A percentile compares a stretch with the other conserved stretches of the same genome.
Evolutionary conservation across 2,329 filamentous ascomycete genomes (phyloP).

Genomic region (Sphaerulina populicola): DNA sequence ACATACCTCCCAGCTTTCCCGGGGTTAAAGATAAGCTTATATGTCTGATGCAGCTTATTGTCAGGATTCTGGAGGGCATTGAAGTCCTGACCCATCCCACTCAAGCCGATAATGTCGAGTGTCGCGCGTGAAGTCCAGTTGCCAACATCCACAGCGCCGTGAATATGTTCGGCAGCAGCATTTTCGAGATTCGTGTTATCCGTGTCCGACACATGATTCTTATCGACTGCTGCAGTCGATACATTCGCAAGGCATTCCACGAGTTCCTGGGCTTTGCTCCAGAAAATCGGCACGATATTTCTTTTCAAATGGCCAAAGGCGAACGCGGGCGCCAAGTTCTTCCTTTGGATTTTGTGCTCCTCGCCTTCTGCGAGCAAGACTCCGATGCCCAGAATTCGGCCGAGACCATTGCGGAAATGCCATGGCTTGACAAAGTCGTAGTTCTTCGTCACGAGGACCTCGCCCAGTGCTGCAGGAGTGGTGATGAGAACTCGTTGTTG

Average conservation of each 20-base stretch:
- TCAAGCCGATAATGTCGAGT: slow-evolving; percentile 51
- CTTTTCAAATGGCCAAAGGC: slow-evolving; percentile 43
- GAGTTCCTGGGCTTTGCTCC: slow-evolving; percentile 42
- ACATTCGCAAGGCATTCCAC: slow-evolving; percentile 28
- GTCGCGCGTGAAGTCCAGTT: slow-evolving; percentile 46
- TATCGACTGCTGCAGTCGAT: slow-evolving; percentile 25
- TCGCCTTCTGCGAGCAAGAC: slow-evolving; percentile 81
- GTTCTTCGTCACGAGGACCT: slow-evolving; percentile 44
- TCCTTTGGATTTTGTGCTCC: slow-evolving; percentile 62
- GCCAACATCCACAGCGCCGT: slow-evolving; percentile 38
- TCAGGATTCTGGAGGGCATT: slow-evolving; percentile 43
- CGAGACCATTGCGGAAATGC: slow-evolving; percentile 46
- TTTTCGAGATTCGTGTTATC: slow-evolving; percentile 23
- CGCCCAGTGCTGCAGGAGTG: slow-evolving; percentile 41
- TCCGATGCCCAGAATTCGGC: slow-evolving; percentile 59
- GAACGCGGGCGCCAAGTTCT: slow-evolving; percentile 44
- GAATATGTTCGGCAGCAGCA: slow-evolving; percentile 22
- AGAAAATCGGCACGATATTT: slow-evolving; percentile 43
- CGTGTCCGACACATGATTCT: slow-evolving; percentile 13
- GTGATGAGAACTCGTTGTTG: slow-evolving; percentile 40
- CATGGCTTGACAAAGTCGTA: slow-evolving; percentile 46
- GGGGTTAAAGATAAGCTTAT: slow-evolving; percentile 44
- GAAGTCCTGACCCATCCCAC: slow-evolving; percentile 52
- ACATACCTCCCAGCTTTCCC: slow-evolving; percentile 37
- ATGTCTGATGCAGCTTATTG: slow-evolving; percentile 47